These are phyloP conservation scores for Globisporangium acanthophoron DNA, from an alignment of 352 stramenopile genomes.

Conservation along the genomic window DNA sequence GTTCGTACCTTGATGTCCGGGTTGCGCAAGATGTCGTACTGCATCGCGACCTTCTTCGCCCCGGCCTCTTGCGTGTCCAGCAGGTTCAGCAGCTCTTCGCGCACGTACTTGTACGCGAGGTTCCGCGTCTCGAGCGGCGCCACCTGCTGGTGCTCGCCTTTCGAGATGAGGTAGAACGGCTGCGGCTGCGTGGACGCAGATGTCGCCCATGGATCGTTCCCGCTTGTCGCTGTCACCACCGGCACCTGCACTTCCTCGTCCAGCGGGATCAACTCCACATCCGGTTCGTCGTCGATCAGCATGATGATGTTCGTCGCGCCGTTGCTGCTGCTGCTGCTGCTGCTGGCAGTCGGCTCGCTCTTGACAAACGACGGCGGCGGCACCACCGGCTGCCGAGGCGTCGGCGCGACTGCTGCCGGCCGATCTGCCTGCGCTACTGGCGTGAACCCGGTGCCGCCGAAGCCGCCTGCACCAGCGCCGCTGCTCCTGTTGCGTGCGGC, in stretches of 20 bases:
- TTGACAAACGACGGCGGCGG: conserved; percentile 3
- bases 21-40: conserved; percentile 59
- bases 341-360: conserved; percentile 6
- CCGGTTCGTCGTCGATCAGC: conserved; percentile 33
- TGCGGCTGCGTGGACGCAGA: not conserved
- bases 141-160: conserved; percentile 18
- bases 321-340: conserved; percentile 3
- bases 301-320: conserved; percentile 16
- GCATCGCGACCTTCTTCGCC: conserved; percentile 34
- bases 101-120: conserved; percentile 54
- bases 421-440: not conserved
- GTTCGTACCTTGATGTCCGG: conserved; percentile 33
- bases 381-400: not conserved
- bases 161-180: conserved; percentile 49
- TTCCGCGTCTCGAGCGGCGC: conserved; percentile 39
- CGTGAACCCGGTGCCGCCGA: not conserved
- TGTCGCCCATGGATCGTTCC: conserved; percentile 1
- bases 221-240: not conserved
- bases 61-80: conserved; percentile 39
- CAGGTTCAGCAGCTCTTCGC: conserved; percentile 44
- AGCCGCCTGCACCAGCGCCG: not conserved
- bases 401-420: not conserved
- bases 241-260: conserved; percentile 18
- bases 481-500: not conserved
- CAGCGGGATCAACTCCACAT: conserved; percentile 24